These are phyloP conservation scores for Chaetomiaceae sp. DNA, from an alignment of 2,329 filamentous ascomycete genomes.

Conservation along the genomic window DNA sequence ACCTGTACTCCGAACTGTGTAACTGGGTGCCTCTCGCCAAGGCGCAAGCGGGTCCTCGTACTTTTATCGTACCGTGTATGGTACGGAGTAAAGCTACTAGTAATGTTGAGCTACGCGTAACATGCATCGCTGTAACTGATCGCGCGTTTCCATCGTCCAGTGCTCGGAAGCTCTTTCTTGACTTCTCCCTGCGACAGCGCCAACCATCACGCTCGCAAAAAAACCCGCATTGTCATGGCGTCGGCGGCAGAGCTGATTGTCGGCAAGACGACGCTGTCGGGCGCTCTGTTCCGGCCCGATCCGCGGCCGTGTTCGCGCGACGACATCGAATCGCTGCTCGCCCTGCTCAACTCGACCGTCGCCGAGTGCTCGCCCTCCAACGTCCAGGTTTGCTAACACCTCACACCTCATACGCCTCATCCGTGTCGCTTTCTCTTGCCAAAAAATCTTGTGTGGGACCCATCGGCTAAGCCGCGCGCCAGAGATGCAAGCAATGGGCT, in stretches of 20 bases:
- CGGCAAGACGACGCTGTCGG: slow-evolving; percentile 71
- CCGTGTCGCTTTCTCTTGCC: slow-evolving; percentile 15
- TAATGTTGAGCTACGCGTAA: no score
- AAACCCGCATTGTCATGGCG: slow-evolving; percentile 50
- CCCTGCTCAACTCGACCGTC: slow-evolving; percentile 57
- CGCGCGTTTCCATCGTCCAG: no score
- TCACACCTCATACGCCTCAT: no score
- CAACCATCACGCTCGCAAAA: slow-evolving; percentile 2
- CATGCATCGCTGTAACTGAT: no score
- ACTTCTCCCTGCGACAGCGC: not conserved
- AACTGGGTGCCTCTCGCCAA: no score
- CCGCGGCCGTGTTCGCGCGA: slow-evolving; percentile 62
- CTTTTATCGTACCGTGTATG: no score
- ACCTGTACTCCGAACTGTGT: no score
- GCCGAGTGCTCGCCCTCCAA: slow-evolving; percentile 70
- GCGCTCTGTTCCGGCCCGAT: slow-evolving; percentile 66
- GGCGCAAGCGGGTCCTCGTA: no score
- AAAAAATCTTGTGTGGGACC: slow-evolving; percentile 18
- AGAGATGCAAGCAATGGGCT: slow-evolving; percentile 89
- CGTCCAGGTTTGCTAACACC: slow-evolving; percentile 76
- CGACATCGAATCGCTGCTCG: slow-evolving; percentile 64
- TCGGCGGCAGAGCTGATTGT: slow-evolving; percentile 66
- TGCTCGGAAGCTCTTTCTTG: no score
- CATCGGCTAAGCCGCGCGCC: slow-evolving; percentile 38
- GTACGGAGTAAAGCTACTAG: no score